phyloP scores from a whole-genome alignment of 192 early-diverging fungal genomes.

The Mortierella claussenii region DNA sequence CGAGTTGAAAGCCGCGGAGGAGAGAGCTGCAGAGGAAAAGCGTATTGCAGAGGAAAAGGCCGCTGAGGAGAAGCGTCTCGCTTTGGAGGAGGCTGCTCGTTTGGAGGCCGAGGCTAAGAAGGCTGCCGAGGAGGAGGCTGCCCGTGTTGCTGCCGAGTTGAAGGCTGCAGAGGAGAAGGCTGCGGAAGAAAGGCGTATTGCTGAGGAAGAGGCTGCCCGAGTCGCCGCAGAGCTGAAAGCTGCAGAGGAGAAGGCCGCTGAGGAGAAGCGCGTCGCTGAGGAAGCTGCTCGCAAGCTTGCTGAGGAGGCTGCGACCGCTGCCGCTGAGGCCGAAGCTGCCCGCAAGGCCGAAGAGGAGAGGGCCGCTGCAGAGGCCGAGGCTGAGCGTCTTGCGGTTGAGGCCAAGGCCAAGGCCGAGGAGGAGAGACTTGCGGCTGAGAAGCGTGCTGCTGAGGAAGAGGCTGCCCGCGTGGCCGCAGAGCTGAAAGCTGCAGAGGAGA shows the following conservation, averaged over 20 bases:
- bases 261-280: conserved; percentile 21
- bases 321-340: conserved; percentile 6
- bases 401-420: conserved; percentile 19
- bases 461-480: conserved; percentile 19
- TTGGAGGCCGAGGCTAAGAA: conserved; percentile 17
- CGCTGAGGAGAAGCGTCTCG: conserved; percentile 2
- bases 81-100: conserved; percentile 19
- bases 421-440: neutral
- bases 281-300: conserved; percentile 9
- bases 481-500: conserved; percentile 12
- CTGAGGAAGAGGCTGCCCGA: conserved; percentile 32
- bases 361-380: neutral
- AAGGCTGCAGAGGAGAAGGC: conserved; percentile 26
- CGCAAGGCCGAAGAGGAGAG: conserved; percentile 18
- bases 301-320: conserved; percentile 1
- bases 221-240: conserved; percentile 15
- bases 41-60: conserved; percentile 17
- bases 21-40: neutral
- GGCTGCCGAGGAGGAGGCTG: conserved; percentile 16
- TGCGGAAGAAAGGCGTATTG: neutral
- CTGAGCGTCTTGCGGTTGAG: conserved; percentile 5
- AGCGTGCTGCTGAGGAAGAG: conserved; percentile 18
- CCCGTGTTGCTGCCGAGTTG: conserved; percentile 13
- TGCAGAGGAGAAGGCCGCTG: conserved; percentile 14
- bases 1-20: conserved; percentile 5